phyloP scores from a whole-genome alignment of 1,139 yeast species.

The Torulaspora pretoriensis region DNA sequence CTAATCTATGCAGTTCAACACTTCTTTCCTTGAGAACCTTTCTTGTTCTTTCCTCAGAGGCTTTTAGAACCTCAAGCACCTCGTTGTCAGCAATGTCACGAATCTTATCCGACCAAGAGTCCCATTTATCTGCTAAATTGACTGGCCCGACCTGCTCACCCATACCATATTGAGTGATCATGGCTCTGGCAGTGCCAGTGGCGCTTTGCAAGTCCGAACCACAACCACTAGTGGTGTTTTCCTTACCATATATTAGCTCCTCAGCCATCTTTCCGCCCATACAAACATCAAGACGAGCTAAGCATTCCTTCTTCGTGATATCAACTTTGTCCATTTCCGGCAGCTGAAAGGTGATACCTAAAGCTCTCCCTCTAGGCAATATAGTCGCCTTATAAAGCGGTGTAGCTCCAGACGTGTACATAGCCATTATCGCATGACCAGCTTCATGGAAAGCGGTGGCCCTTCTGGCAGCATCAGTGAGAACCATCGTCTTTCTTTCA shows the following conservation, averaged over 20 bases:
- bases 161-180: conserved; percentile 98
- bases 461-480: conserved; percentile 88
- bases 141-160: conserved; percentile 91
- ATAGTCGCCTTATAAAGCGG: conserved; percentile 95
- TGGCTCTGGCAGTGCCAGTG: conserved; percentile 88
- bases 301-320: conserved; percentile 81
- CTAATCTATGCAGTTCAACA: conserved; percentile 78
- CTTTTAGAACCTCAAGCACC: conserved; percentile 67
- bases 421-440: conserved; percentile 97
- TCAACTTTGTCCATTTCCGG: conserved; percentile 99
- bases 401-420: conserved; percentile 93
- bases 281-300: conserved; percentile 90
- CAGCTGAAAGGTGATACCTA: conserved; percentile 93
- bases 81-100: conserved; percentile 91
- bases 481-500: conserved; percentile 94
- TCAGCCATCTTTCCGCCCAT: conserved; percentile 99
- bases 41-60: conserved; percentile 78
- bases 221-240: conserved; percentile 92
- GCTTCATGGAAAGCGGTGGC: conserved; percentile 99
- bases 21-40: conserved; percentile 55
- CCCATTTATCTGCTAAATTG: conserved; percentile 83
- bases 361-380: conserved; percentile 91
- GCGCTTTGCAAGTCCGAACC: conserved; percentile 87
- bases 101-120: conserved; percentile 84
- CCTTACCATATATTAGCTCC: conserved; percentile 84